Percentiles rank a stretch among this genome's conserved stretches.
These are phyloP conservation scores for Colletotrichum kahawae DNA, from an alignment of 2,329 filamentous ascomycete species.

Conservation along the genomic window DNA sequence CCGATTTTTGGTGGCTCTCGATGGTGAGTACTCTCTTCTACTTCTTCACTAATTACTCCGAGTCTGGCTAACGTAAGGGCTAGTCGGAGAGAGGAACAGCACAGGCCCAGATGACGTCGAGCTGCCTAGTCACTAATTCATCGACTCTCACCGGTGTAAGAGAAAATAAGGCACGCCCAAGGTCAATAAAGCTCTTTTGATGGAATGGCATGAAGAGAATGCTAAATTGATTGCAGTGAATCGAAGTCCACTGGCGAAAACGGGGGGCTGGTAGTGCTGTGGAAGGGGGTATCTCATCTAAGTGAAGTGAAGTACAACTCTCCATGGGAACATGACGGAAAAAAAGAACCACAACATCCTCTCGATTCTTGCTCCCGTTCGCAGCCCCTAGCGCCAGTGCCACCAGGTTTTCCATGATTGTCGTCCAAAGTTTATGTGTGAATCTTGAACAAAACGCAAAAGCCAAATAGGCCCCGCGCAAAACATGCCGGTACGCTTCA, in stretches of 20 bases:
- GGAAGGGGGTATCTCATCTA: constrained; percentile 47
- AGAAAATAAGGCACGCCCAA: neutral
- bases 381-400: neutral
- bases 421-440: neutral
- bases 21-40: constrained; percentile 59
- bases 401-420: too few relatives aligned
- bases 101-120: constrained; percentile 50
- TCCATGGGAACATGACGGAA: neutral
- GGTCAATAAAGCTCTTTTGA: neutral
- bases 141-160: neutral
- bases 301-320: constrained; percentile 29
- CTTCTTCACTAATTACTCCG: neutral
- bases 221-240: neutral
- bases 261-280: constrained; percentile 23
- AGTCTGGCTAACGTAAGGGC: constrained; percentile 28
- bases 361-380: neutral
- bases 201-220: neutral
- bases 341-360: neutral
- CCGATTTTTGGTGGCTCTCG: constrained; percentile 80
- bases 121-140: constrained; percentile 34
- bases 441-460: neutral
- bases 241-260: neutral
- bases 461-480: neutral
- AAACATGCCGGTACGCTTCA: neutral
- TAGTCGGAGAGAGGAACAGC: constrained; percentile 64